These are phyloP conservation scores for Alternaria metachromatica DNA, from an alignment of 2,329 filamentous ascomycete genomes.

Conservation along the genomic window DNA sequence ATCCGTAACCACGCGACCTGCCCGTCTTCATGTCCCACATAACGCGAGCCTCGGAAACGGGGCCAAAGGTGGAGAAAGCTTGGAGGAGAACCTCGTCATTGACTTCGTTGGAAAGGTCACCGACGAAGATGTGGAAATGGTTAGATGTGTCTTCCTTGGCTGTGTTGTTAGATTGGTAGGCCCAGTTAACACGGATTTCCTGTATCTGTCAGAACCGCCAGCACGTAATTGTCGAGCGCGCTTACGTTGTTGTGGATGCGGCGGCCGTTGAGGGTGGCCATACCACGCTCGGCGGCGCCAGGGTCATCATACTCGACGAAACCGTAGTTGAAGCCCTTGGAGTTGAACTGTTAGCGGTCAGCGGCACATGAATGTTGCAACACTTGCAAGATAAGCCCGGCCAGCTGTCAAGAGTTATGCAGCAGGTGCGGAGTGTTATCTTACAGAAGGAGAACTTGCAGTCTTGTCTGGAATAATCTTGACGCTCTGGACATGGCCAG, in stretches of 20 bases:
- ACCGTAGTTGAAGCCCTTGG: conserved; percentile 96
- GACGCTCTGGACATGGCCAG: conserved; percentile 95
- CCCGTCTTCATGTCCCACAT: conserved; percentile 99
- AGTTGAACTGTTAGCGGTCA: conserved; percentile 26
- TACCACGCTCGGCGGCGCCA: conserved; percentile 92
- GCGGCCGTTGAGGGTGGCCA: conserved; percentile 95
- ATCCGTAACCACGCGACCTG: conserved; percentile 94
- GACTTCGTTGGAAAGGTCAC: conserved; percentile 96
- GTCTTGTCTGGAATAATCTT: conserved; percentile 99
- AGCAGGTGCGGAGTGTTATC: conserved; percentile 19
- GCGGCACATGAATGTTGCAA: conserved; percentile 12
- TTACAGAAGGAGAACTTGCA: conserved; percentile 65
- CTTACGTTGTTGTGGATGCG: conserved; percentile 93
- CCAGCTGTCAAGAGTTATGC: conserved; percentile 15
- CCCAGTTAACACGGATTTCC: conserved; percentile 99
- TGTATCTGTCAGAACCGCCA: conserved; percentile 51
- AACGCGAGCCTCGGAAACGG: conserved; percentile 94
- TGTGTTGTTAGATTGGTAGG: conserved; percentile 92
- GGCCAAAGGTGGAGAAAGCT: conserved; percentile 94
- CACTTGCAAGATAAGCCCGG: conserved; percentile 17
- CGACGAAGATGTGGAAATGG: conserved; percentile 99
- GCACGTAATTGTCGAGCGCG: conserved; percentile 15
- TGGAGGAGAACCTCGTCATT: conserved; percentile 94
- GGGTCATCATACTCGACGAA: conserved; percentile 99
- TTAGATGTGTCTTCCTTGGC: conserved; percentile 98